phyloP scores from a whole-genome alignment of 2,329 filamentous ascomycete genomes.

The Beauveria medogensis region DNA sequence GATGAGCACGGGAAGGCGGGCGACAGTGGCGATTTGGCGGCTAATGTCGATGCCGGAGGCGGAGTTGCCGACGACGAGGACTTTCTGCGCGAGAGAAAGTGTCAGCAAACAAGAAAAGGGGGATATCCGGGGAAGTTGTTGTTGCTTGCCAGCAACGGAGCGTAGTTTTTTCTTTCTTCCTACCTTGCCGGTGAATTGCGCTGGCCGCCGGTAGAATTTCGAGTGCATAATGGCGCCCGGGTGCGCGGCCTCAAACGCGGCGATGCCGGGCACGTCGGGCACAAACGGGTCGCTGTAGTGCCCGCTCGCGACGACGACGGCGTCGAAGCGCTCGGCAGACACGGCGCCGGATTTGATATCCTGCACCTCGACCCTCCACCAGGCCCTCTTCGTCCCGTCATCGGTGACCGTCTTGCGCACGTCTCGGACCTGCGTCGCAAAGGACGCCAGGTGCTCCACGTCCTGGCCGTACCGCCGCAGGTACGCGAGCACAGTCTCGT shows the following conservation, averaged over 20 bases:
- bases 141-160: no score
- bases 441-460: constrained; percentile 47
- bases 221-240: constrained; percentile 51
- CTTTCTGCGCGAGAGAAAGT: constrained; percentile 36
- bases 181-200: constrained; percentile 26
- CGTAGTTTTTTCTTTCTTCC: not conserved
- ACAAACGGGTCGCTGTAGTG: constrained; percentile 55
- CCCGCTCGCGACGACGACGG: constrained; percentile 53
- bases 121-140: no score
- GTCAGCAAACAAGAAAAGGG: not conserved
- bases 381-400: constrained; percentile 24
- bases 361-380: constrained; percentile 45
- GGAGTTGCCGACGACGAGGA: constrained; percentile 60
- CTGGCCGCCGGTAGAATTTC: constrained; percentile 54
- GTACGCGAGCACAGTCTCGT: constrained; percentile 56
- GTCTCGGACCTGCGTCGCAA: constrained; percentile 53
- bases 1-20: constrained; percentile 45
- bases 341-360: constrained; percentile 21
- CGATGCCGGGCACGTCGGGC: constrained; percentile 47
- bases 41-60: constrained; percentile 66
- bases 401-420: constrained; percentile 20
- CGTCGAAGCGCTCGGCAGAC: constrained; percentile 42
- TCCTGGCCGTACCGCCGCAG: constrained; percentile 56
- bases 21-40: constrained; percentile 50
- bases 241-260: constrained; percentile 40